A percentile compares a stretch with the other conserved stretches of the same genome.
Conservation (phyloP, 148 eudicot genomes). For the Arctostaphylos glauca region DNA sequence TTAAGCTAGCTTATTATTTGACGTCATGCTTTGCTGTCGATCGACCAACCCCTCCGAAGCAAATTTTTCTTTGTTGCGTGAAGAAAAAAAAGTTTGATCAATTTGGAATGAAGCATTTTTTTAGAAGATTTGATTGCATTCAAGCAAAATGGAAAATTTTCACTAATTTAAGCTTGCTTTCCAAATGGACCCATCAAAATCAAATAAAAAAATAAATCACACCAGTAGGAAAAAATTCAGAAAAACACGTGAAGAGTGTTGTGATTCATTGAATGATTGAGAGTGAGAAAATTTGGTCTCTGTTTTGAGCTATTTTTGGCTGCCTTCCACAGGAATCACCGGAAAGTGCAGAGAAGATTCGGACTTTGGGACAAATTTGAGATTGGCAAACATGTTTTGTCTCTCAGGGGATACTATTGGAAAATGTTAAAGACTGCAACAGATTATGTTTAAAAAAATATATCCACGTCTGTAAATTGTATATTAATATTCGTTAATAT, state of each 20-base stretch:
- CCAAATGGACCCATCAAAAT: neutral
- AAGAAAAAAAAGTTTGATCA: too few species aligned
- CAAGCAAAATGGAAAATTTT: neutral
- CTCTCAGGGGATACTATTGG: neutral
- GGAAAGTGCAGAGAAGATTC: conserved; percentile 20
- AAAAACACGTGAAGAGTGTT: neutral
- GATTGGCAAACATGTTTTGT: neutral
- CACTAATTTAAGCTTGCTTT: neutral
- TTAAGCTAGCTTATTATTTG: too few species aligned
- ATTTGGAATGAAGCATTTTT: neutral
- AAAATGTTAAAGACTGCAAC: too few species aligned
- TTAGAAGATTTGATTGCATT: neutral
- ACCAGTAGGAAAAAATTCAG: neutral
- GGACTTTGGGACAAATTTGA: neutral
- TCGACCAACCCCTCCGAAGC: too few species aligned
- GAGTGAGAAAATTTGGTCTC: neutral
- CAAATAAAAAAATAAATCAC: neutral
- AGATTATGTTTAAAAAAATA: too few species aligned
- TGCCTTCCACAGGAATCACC: neutral
- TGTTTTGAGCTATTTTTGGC: neutral
- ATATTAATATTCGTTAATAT: too few species aligned
- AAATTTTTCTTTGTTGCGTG: too few species aligned
- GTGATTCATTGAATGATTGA: neutral
- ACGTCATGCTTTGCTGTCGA: too few species aligned
- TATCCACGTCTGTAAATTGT: too few species aligned